These are phyloP conservation scores for Coprinopsis cinerea DNA, from an alignment of 768 basidiomycete genomes.

Conservation along the genomic window DNA sequence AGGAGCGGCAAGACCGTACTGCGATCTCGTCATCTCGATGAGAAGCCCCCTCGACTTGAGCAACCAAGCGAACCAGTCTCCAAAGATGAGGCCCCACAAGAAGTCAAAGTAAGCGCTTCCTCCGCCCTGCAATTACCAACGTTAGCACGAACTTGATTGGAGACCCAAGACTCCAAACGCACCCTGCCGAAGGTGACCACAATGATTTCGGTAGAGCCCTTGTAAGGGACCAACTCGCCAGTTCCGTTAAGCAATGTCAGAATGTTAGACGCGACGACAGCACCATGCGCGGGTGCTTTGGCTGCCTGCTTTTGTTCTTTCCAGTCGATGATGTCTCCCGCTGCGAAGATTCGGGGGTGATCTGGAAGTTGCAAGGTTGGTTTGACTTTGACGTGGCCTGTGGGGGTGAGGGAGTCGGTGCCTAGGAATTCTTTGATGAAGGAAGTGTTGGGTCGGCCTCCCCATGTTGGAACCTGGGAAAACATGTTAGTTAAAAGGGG, in stretches of 20 bases:
- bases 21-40: conserved; percentile 8
- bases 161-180: background rate
- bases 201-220: conserved; percentile 10
- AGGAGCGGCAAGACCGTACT: too few species aligned
- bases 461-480: background rate
- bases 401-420: background rate
- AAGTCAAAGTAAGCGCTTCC: conserved; percentile 12
- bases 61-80: conserved; percentile 13
- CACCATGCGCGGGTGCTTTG: conserved; percentile 16
- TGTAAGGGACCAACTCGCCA: conserved; percentile 9
- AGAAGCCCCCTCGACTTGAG: conserved; percentile 12
- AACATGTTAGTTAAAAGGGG: background rate
- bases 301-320: conserved; percentile 17
- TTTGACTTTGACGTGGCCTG: conserved; percentile 38
- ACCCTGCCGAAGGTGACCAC: conserved; percentile 20
- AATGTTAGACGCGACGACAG: conserved; percentile 13
- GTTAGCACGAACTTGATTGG: too few species aligned
- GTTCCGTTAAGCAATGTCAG: conserved; percentile 14
- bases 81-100: conserved; percentile 14
- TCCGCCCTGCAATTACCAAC: conserved; percentile 9
- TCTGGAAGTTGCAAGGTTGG: conserved; percentile 28
- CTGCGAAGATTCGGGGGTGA: conserved; percentile 18
- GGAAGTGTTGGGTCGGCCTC: too few species aligned
- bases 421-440: background rate
- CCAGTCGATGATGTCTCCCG: conserved; percentile 20